Evolutionary conservation across 495 filamentous ascomycete genomes (phyloP).

Genomic region (Penicillium dipodomyicola): DNA sequence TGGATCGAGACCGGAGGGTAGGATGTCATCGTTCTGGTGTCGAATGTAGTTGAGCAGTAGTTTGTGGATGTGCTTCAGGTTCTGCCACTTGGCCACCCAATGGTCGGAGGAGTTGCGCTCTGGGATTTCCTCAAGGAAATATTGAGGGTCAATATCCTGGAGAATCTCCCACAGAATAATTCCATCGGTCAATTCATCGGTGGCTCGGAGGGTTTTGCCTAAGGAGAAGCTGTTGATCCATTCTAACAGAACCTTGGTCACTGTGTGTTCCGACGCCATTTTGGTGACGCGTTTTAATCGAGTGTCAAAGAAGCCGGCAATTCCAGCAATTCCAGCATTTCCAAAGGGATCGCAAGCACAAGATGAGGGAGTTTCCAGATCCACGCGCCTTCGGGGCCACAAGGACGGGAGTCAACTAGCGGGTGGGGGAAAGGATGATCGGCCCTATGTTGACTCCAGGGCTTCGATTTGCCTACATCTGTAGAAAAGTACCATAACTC

Average conservation of each 20-base stretch:
- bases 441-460: background rate
- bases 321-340: constrained; percentile 19
- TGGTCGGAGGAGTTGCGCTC: constrained; percentile 52
- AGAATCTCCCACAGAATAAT: constrained; percentile 67
- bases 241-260: constrained; percentile 54
- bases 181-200: constrained; percentile 72
- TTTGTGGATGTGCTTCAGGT: constrained; percentile 67
- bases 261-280: constrained; percentile 47
- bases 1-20: constrained; percentile 49
- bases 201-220: constrained; percentile 41
- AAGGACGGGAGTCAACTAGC: constrained; percentile 13
- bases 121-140: constrained; percentile 63
- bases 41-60: constrained; percentile 64
- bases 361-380: constrained; percentile 14
- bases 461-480: background rate
- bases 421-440: constrained; percentile 11
- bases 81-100: constrained; percentile 54
- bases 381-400: constrained; percentile 15
- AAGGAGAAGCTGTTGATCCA: constrained; percentile 58
- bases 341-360: constrained; percentile 1
- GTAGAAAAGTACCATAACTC: background rate
- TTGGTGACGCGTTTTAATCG: constrained; percentile 18
- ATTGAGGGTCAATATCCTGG: constrained; percentile 64
- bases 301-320: constrained; percentile 14
- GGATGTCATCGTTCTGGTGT: constrained; percentile 49